Conservation (phyloP, 108 stramenopile species). For the Schizochytrium sp. region DNA sequence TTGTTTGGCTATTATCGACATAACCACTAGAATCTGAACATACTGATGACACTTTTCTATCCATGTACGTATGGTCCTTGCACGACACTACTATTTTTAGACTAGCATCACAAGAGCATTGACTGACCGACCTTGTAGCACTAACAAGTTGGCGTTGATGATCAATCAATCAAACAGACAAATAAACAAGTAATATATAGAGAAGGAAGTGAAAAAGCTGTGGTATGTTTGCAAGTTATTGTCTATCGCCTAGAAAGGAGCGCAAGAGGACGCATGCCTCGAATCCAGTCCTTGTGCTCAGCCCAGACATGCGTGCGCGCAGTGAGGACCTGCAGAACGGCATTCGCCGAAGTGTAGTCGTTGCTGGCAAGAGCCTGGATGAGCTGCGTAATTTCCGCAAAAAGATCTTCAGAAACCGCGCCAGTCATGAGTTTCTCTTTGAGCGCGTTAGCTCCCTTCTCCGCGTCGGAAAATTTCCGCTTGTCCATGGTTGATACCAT, state of each 20-base stretch:
- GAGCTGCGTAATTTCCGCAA: neutral
- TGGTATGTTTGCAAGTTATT: neutral
- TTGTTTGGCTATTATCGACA: too few species aligned
- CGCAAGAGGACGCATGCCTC: neutral
- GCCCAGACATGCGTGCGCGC: neutral
- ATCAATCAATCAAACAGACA: neutral
- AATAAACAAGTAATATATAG: too few species aligned
- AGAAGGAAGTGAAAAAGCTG: neutral
- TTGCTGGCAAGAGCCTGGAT: neutral
- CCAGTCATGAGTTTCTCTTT: constrained; percentile 3
- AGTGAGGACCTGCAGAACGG: neutral
- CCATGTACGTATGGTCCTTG: too few species aligned
- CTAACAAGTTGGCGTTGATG: neutral
- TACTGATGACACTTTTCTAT: too few species aligned
- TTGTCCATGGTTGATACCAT: constrained; percentile 9
- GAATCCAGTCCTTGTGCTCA: constrained; percentile 1
- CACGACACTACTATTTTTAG: too few species aligned
- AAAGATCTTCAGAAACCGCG: neutral
- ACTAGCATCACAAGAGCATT: too few species aligned
- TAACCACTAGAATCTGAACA: too few species aligned
- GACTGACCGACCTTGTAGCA: too few species aligned
- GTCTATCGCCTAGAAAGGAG: neutral
- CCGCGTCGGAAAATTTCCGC: neutral
- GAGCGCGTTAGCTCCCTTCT: neutral
- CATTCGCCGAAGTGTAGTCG: neutral